Evolutionary conservation across 2,329 filamentous ascomycete genomes (phyloP).

Genomic region (Chrysosporium queenslandicum): DNA sequence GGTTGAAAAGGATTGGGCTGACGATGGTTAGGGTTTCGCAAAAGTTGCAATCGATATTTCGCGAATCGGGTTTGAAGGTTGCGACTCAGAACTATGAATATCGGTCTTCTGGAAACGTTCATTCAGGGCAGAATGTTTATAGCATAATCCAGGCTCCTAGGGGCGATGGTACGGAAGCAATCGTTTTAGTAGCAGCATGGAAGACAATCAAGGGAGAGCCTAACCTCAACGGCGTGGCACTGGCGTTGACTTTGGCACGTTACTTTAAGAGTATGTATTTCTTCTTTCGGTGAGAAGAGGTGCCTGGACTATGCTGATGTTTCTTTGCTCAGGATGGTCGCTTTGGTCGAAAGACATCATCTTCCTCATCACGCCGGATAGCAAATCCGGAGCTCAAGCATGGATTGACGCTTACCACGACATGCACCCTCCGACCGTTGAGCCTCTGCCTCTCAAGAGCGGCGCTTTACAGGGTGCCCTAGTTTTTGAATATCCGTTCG

Average conservation of each 20-base stretch:
- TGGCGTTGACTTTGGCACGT: conserved; percentile 75
- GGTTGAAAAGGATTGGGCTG: conserved; percentile 10
- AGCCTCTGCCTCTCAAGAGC: conserved; percentile 75
- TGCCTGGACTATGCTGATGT: not conserved
- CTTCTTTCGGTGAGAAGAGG: not conserved
- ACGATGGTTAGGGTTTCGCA: conserved; percentile 45
- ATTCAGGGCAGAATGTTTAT: conserved; percentile 81
- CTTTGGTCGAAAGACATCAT: conserved; percentile 99
- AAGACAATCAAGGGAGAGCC: conserved; percentile 65
- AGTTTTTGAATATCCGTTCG: conserved; percentile 84
- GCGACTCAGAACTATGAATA: conserved; percentile 84
- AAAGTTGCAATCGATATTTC: conserved; percentile 64
- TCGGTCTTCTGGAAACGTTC: conserved; percentile 60
- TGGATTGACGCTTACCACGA: conserved; percentile 98
- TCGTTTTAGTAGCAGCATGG: conserved; percentile 86
- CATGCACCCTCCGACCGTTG: conserved; percentile 62
- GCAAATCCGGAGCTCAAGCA: conserved; percentile 78
- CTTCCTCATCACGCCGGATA: conserved; percentile 78
- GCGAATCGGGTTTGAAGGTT: conserved; percentile 71
- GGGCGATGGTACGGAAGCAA: conserved; percentile 92
- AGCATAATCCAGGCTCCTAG: conserved; percentile 85
- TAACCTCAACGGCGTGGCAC: conserved; percentile 77
- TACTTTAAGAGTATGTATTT: conserved; percentile 72
- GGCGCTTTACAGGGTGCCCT: conserved; percentile 86
- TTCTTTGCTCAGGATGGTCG: conserved; percentile 59